Evolutionary conservation across 345 rosid species (phyloP), one percentile per base, ranked within the genome.

Genomic region (Raphanus sativus): DNA sequence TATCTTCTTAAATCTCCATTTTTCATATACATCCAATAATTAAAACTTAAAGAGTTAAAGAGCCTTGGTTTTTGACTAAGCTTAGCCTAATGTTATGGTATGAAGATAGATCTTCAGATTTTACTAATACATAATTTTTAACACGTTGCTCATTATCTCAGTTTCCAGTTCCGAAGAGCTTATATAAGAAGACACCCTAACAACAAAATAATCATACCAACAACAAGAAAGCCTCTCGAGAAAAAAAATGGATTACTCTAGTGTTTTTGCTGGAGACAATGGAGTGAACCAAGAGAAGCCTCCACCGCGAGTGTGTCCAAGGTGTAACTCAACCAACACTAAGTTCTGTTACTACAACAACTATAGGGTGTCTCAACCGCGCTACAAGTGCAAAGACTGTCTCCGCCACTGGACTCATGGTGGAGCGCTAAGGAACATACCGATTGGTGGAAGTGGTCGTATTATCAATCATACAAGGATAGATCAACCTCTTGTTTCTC

Each of bases 391-490:
- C 28, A 79, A 74, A 33, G 59, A 56, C 1, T 79, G 82, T 74
- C 79, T 67, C 59, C 40, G 79, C 8, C 70, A 55, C 3, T 79
- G 79, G 79, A 79, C 82, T 73, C 82, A 79, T 7, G 75, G 82
- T 54, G 79, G 82, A 4, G 11, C 55, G 10, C 33, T 62, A 15
- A 79, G 75, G 25, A 64, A 79, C 67, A 55, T 69, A 54, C 78
- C 78, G 0, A n/a, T 69, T n/a, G 82, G 82, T 69, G 75, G 82
- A 63, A 54, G 75, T 15, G 13, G 52, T 0, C 71, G 67, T 55
- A 63, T 9, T 17, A 0, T 33, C 5, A 73, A 78, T n/a, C 42
- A 59, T 36, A 1, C 17, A 16, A 73, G 2, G 56, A 29, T 10
- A 12, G 24, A 25, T 4, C 73, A 48, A 11, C 4, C 73, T 16